phyloP scores from a whole-genome alignment of 2,329 filamentous ascomycete species.

The Hypoxylon sp. region DNA sequence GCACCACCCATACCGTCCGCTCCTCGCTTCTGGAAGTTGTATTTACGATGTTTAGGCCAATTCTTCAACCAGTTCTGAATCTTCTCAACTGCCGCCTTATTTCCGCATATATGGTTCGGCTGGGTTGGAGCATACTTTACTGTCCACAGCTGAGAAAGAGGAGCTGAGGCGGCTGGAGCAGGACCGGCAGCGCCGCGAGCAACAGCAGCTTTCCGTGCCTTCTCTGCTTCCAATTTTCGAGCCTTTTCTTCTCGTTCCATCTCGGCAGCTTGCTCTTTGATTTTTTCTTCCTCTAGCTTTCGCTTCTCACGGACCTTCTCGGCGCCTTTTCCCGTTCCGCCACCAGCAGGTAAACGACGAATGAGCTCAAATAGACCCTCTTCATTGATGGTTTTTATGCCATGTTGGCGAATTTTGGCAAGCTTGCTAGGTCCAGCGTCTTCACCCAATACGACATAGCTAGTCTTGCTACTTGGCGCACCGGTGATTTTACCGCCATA shows the following conservation, averaged over 20 bases:
- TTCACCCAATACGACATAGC: slow-evolving; percentile 88
- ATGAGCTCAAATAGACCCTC: slow-evolving; percentile 92
- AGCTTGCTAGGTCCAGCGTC: slow-evolving; percentile 96
- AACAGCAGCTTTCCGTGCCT: slow-evolving; percentile 65
- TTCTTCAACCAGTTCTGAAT: slow-evolving; percentile 88
- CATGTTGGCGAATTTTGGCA: slow-evolving; percentile 81
- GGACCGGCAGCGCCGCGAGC: slow-evolving; percentile 56
- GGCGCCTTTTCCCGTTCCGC: slow-evolving; percentile 88
- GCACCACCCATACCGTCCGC: slow-evolving; percentile 85
- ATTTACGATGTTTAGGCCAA: slow-evolving; percentile 83
- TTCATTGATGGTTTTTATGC: slow-evolving; percentile 93
- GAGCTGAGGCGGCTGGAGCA: slow-evolving; percentile 55
- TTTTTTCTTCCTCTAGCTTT: slow-evolving; percentile 84
- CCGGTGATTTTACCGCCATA: slow-evolving; percentile 92
- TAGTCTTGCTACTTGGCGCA: slow-evolving; percentile 92
- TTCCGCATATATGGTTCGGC: slow-evolving; percentile 91
- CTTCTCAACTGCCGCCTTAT: slow-evolving; percentile 90
- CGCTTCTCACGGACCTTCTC: slow-evolving; percentile 88
- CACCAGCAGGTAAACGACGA: slow-evolving; percentile 81
- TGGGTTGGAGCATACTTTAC: slow-evolving; percentile 92
- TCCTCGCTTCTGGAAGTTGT: slow-evolving; percentile 84
- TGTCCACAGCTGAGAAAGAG: slow-evolving; percentile 83
- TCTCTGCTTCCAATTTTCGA: slow-evolving; percentile 64
- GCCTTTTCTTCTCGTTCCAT: slow-evolving; percentile 85
- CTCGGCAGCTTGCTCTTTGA: slow-evolving; percentile 82